Evolutionary conservation across 2,329 filamentous ascomycete species (phyloP).

Genomic region (Cladophialophora psammophila): DNA sequence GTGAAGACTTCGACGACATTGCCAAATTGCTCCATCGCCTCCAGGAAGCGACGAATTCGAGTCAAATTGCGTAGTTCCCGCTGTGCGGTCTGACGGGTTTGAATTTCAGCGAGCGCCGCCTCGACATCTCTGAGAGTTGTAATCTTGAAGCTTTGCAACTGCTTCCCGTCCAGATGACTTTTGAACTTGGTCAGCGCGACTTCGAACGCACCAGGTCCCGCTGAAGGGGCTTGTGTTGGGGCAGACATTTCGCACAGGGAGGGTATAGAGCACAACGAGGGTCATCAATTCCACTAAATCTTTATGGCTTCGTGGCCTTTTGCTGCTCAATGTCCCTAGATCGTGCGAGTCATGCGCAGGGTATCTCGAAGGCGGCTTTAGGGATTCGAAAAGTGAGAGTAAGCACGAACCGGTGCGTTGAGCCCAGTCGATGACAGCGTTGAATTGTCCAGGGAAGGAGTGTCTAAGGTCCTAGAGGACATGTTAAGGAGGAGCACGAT

Average conservation of each 20-base stretch:
- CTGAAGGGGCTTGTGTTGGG: not conserved
- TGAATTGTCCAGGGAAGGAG: not conserved
- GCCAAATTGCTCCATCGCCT: slow-evolving; percentile 41
- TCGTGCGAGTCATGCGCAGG: not conserved
- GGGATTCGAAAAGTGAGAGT: not conserved
- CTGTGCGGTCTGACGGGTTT: slow-evolving; percentile 21
- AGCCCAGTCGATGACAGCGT: not conserved
- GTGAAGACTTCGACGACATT: slow-evolving; percentile 40
- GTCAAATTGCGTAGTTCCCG: slow-evolving; percentile 36
- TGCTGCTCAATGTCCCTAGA: not conserved
- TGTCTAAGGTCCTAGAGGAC: not conserved
- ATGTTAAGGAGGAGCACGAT: slow-evolving; percentile 6
- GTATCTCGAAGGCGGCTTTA: not conserved
- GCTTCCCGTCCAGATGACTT: not conserved
- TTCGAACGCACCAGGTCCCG: not conserved
- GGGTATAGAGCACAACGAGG: not conserved
- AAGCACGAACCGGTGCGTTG: not conserved
- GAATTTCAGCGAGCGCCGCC: slow-evolving; percentile 5
- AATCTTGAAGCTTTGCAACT: not conserved
- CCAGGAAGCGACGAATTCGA: slow-evolving; percentile 40
- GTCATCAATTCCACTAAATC: not conserved
- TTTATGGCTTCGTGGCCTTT: not conserved
- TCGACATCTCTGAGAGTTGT: not conserved
- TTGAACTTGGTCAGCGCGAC: not conserved
- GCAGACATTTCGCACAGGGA: not conserved